A percentile compares a stretch with the other conserved stretches of the same genome.
These are phyloP conservation scores for Dunaliella sp. DNA, from an alignment of 139 green algal genomes.

Conservation along the genomic window DNA sequence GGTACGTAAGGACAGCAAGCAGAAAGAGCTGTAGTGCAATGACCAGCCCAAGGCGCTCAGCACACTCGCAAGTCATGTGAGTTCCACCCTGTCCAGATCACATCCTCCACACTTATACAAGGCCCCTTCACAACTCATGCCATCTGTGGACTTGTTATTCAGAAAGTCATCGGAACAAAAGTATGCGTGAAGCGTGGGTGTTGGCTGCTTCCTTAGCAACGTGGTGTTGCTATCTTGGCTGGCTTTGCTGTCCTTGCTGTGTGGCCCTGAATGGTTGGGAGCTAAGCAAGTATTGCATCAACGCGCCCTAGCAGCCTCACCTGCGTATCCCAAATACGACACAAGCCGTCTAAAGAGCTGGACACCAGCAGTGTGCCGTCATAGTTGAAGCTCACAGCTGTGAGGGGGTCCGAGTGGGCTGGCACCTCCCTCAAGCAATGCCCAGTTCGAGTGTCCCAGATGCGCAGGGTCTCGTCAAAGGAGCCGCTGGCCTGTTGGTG, in stretches of 20 bases:
- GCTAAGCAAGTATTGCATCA: not conserved
- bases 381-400: conserved; percentile 68
- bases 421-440: conserved; percentile 70
- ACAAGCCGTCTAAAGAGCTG: conserved; percentile 79
- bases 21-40: too few relatives aligned
- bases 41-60: too few relatives aligned
- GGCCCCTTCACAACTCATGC: too few relatives aligned
- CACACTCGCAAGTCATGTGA: too few relatives aligned
- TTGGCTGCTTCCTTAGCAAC: too few relatives aligned
- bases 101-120: too few relatives aligned
- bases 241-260: not conserved
- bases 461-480: conserved; percentile 88
- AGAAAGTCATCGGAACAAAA: too few relatives aligned
- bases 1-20: too few relatives aligned
- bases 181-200: too few relatives aligned
- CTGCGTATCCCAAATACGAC: conserved; percentile 55
- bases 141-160: too few relatives aligned
- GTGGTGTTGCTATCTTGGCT: too few relatives aligned
- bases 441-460: conserved; percentile 82
- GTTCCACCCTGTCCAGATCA: too few relatives aligned
- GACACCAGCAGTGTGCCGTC: conserved; percentile 76
- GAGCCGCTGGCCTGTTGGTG: conserved; percentile 80
- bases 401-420: conserved; percentile 90
- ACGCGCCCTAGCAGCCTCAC: not conserved
- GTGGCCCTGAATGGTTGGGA: not conserved